Evolutionary conservation across 164 flowering plant genomes (phyloP), one percentile per base, ranked within the genome.

Genomic region (Amborella trichopoda): DNA sequence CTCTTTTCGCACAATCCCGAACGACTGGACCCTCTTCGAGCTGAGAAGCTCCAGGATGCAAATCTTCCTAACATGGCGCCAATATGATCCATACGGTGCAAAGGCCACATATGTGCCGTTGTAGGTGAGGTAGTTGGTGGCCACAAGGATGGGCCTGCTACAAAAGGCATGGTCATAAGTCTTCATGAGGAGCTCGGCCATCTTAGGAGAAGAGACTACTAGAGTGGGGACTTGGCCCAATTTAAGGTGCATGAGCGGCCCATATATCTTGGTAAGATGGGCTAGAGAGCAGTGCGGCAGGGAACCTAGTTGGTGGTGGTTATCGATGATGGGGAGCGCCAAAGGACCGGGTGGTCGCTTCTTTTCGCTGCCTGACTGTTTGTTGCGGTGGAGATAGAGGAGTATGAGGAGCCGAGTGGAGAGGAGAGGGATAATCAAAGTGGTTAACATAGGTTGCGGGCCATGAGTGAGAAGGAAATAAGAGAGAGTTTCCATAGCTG

Each of bases 41-140:
- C 63, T 68, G 26, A 75, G 68, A 13, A 78, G 43, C 67, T 78
- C 77, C 36, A 66, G 48, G 45, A 73, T 67, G 61, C 73, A 69
- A 30, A 78, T 67, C 49, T 69, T 73, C 0, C 79, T 45, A 2
- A 65, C 68, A 32, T 69, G 77, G 28, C 75, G 77, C 79, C 77
- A 75, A 59, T 71, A 78, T 0, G 75, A 50, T 16, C 78, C 79
- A 69, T 70, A 68, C 2, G 45, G 48, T 47, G 74, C 64, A 64
- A 68, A 73, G 49, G 76, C 67, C 44, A 76, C 60, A 69, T 71
- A 69, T 40, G 81, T 59, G 68, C 74, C 71, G 37, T 65, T 70
- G 59, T 69, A 79, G 43, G 82, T 63, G 53, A 73, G 68, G 58
- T 62, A 59, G 60, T 69, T 66, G 33, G 74, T 74, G 3, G 73